These are phyloP conservation scores for Betula pendula DNA, from an alignment of 306 rosid species.

Conservation along the genomic window DNA sequence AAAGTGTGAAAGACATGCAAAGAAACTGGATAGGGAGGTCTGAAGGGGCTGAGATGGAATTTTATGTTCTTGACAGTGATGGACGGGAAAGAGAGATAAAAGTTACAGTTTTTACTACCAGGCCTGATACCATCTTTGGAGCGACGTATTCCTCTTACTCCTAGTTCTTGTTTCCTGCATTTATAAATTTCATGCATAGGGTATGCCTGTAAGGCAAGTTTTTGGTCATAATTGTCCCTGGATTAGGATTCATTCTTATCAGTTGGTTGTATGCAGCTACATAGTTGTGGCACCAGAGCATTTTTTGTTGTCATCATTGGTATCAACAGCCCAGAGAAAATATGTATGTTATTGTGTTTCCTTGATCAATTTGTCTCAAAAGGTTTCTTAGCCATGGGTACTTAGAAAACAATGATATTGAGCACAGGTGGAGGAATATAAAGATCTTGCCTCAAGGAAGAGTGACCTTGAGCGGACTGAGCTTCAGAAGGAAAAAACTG, in stretches of 20 bases:
- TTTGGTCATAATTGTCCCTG: not conserved
- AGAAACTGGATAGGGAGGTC: conserved; percentile 99
- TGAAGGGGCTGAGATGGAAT: conserved; percentile 94
- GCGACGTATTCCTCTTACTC: conserved; percentile 75
- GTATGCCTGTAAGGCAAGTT: not conserved
- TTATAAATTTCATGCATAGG: conserved; percentile 23
- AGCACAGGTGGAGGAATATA: conserved; percentile 81
- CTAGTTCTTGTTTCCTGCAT: conserved; percentile 28
- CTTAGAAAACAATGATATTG: conserved; percentile 43
- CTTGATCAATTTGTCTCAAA: conserved; percentile 27
- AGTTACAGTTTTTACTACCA: conserved; percentile 81
- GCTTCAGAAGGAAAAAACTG: conserved; percentile 95
- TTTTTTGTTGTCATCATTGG: conserved; percentile 59
- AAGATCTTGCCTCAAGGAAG: conserved; percentile 74
- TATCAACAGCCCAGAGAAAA: conserved; percentile 57
- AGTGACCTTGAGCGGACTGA: conserved; percentile 99
- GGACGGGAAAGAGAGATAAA: conserved; percentile 66
- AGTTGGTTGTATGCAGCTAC: conserved; percentile 59
- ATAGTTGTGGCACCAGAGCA: conserved; percentile 95
- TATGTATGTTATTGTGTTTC: conserved; percentile 49
- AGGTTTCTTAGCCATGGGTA: conserved; percentile 33
- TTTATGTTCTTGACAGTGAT: conserved; percentile 62
- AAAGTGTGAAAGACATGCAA: conserved; percentile 96
- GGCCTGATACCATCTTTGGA: conserved; percentile 97
- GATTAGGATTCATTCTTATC: conserved; percentile 14